Evolutionary conservation across 2,329 filamentous ascomycete species (phyloP).

Genomic region (Cladophialophora psammophila): DNA sequence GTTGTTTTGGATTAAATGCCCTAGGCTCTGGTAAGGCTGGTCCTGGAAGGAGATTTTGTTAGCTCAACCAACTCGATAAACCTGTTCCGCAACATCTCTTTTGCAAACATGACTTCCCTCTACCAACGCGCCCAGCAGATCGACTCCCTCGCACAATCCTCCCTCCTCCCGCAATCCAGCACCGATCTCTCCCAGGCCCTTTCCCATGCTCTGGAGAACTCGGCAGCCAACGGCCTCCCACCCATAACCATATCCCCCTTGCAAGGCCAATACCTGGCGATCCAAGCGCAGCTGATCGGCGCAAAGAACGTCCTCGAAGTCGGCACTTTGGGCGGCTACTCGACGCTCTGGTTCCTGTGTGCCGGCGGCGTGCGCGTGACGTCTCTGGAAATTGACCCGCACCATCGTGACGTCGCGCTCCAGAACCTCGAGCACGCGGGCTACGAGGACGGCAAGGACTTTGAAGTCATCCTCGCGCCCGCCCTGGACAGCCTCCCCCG

Average conservation of each 20-base stretch:
- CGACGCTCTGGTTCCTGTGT: conserved; percentile 60
- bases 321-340: conserved; percentile 64
- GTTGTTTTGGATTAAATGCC: not conserved
- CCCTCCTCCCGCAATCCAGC: conserved; percentile 11
- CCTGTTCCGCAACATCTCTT: not conserved
- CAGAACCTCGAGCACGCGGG: conserved; percentile 53
- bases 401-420: conserved; percentile 56
- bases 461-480: conserved; percentile 57
- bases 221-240: conserved; percentile 21
- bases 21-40: too few relatives aligned
- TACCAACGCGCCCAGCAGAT: conserved; percentile 14
- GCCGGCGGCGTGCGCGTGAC: conserved; percentile 52
- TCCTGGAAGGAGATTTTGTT: too few relatives aligned
- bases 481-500: conserved; percentile 53
- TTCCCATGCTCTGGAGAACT: conserved; percentile 28
- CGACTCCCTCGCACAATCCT: conserved; percentile 2
- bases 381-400: conserved; percentile 59
- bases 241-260: conserved; percentile 49
- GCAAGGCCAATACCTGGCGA: conserved; percentile 51
- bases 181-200: conserved; percentile 7
- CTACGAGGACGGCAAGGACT: conserved; percentile 43
- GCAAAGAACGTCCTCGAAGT: conserved; percentile 59
- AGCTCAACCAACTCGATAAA: too few relatives aligned
- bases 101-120: not conserved
- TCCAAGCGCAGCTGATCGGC: conserved; percentile 48